Evolutionary conservation across 148 eudicot genomes (phyloP).

Genomic region (Spergularia marina): DNA sequence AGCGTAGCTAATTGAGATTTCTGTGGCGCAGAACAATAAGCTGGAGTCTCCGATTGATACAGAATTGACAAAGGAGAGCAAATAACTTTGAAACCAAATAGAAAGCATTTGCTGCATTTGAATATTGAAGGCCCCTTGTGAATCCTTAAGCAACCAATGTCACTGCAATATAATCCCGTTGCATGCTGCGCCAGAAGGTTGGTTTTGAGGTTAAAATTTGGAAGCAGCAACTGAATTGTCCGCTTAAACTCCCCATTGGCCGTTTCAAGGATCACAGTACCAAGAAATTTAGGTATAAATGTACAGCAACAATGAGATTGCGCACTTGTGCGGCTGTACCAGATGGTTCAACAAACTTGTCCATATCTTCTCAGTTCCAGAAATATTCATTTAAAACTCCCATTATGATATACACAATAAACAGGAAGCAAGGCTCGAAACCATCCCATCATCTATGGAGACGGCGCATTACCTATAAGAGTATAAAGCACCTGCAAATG

Average conservation of each 20-base stretch:
- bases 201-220: neutral
- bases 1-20: no score
- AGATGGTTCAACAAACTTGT: neutral
- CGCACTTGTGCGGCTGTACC: no score
- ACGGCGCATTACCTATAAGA: conserved; percentile 16
- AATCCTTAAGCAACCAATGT: neutral
- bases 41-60: no score
- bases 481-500: conserved; percentile 48
- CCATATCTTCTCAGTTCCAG: neutral
- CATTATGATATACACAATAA: neutral
- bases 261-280: no score
- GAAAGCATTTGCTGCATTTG: neutral
- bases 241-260: no score
- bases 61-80: neutral
- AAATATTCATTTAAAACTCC: neutral
- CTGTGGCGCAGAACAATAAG: no score
- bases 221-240: no score
- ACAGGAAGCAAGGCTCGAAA: neutral
- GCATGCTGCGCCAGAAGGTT: neutral
- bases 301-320: no score
- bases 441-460: neutral
- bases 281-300: neutral
- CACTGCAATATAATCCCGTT: neutral
- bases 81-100: neutral
- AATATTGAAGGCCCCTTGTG: conserved; percentile 3